Percentiles rank a stretch among this genome's conserved stretches.
phyloP scores from a whole-genome alignment of 495 filamentous ascomycete genomes.

The Aeminium ludgeri region DNA sequence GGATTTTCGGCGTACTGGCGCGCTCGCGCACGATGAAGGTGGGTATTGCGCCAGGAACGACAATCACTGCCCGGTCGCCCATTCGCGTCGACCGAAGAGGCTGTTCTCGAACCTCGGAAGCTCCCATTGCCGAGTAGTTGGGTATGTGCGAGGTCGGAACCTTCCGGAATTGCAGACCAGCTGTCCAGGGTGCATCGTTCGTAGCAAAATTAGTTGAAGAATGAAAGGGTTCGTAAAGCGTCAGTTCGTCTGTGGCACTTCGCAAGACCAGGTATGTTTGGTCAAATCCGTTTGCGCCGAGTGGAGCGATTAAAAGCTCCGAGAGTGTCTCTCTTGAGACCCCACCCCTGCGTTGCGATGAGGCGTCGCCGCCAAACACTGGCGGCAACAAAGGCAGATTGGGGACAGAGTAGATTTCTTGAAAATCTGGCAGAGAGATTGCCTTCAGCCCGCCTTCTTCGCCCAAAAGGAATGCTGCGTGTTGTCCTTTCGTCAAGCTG shows the following conservation, averaged over 20 bases:
- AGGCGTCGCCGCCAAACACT: conserved; percentile 51
- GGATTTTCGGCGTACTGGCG: conserved; percentile 52
- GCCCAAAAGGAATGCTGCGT: conserved; percentile 60
- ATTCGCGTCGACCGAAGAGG: conserved; percentile 53
- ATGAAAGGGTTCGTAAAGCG: conserved; percentile 68
- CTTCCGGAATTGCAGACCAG: conserved; percentile 53
- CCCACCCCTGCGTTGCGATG: conserved; percentile 43
- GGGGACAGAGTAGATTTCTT: conserved; percentile 45
- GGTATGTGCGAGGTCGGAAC: conserved; percentile 45
- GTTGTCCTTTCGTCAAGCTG: conserved; percentile 26
- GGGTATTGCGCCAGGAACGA: conserved; percentile 60
- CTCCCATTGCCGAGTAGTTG: conserved; percentile 17
- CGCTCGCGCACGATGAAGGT: conserved; percentile 66
- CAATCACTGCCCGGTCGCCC: conserved; percentile 59
- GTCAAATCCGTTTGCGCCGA: conserved; percentile 54
- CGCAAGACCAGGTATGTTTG: conserved; percentile 74
- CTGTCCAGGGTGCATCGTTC: background rate
- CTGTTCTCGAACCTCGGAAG: too few relatives aligned
- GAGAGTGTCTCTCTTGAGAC: conserved; percentile 46
- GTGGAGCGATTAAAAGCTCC: conserved; percentile 65
- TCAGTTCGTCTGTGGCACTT: conserved; percentile 60
- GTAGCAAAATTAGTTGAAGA: background rate
- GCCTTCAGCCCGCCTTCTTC: conserved; percentile 53
- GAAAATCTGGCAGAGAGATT: conserved; percentile 46
- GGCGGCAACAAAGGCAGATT: conserved; percentile 64